Evolutionary conservation across 805 yeast genomes (phyloP), one percentile per base, ranked within the genome.

Genomic region (Saccharomycopsis vini): DNA sequence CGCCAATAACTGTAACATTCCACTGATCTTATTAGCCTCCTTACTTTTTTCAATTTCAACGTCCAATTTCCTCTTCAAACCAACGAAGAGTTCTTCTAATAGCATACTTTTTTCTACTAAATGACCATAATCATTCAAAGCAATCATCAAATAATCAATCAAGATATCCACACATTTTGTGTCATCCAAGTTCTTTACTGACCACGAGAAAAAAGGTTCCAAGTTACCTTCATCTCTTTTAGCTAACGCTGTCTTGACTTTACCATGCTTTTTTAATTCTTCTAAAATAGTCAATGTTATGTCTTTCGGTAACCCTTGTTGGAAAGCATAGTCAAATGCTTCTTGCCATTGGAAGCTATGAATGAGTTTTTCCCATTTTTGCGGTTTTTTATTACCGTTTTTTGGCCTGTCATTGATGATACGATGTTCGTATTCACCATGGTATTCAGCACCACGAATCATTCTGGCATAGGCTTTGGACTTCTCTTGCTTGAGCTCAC

Each of bases 301-400:
- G 54, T 89, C 96, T 46, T 79, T 76, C 1, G 90, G 77, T 59
- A 80, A 72, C 10, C 95, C 95, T 2, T 81, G 73, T 12, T 75
- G 68, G 50, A 90, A 79, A 1, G 95, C 97, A 46, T 80, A 71
- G 60, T 90, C 95, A 36, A 92, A 69, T 3, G 97, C 97, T 52
- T 89, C 97, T 2, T 79, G 60, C 96, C 97, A 92, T 57, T 82
- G 77, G 69, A 92, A 92, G 22, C 83, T 83, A 57, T 86, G 84
- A 50, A 92, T 69, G 55, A 82, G 81, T 57, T 73, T 81, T 61
- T 92, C 98, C 57, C 81, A 90, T 38, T 77, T 81, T 61, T 81
- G 81, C 46, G 87, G 70, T 57, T 82, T 83, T 61, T 80, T 86
- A 29, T 59, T 50, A 23, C 13, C 31, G 15, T 47, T 39, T 44